Percentiles rank a stretch among this genome's conserved stretches.
phyloP scores from a whole-genome alignment of 495 filamentous ascomycete species.

The Xylaria nigripes region DNA sequence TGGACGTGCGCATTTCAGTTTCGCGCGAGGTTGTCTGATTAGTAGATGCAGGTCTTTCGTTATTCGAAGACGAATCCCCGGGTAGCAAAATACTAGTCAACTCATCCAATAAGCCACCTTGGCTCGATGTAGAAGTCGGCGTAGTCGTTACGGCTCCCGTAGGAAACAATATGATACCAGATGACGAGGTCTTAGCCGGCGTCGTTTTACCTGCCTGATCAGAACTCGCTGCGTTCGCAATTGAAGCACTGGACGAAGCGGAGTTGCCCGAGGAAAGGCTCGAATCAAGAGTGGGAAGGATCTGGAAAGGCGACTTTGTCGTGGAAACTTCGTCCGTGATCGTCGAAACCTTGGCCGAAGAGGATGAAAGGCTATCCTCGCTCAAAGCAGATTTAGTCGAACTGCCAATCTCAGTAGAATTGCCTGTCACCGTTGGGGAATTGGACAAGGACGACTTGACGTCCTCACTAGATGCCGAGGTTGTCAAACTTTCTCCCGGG shows the following conservation, averaged over 20 bases:
- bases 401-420: background rate
- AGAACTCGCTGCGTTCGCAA: slow-evolving; percentile 3
- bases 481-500: background rate
- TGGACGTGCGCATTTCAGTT: background rate
- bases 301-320: slow-evolving; percentile 13
- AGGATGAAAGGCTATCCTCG: background rate
- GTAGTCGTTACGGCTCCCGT: slow-evolving; percentile 27
- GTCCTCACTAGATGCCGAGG: background rate
- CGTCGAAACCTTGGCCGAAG: background rate
- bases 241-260: background rate
- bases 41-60: background rate
- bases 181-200: slow-evolving; percentile 14
- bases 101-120: background rate
- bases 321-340: slow-evolving; percentile 3
- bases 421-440: background rate
- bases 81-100: slow-evolving; percentile 6
- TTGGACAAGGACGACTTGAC: background rate
- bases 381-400: slow-evolving; percentile 3
- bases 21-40: background rate
- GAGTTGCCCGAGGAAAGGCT: background rate
- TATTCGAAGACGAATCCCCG: background rate
- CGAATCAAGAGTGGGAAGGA: slow-evolving; percentile 17
- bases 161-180: slow-evolving; percentile 28
- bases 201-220: slow-evolving; percentile 11
- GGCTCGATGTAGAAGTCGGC: slow-evolving; percentile 2